phyloP scores from a whole-genome alignment of 2,329 filamentous ascomycete species.

The Fonsecaea monophora region DNA sequence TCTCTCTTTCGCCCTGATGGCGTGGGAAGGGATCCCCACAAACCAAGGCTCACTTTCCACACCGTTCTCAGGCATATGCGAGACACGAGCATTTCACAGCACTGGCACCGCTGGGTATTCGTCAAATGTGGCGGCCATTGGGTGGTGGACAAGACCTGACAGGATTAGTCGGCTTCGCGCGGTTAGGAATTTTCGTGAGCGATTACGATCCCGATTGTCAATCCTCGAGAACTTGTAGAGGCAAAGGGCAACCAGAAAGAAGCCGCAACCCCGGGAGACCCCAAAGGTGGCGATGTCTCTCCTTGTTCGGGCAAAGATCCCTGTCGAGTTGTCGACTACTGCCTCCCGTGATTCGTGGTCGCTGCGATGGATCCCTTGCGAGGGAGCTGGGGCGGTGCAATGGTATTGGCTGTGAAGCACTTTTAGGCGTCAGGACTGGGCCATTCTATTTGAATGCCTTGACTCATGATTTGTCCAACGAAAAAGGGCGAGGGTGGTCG shows the following conservation, averaged over 20 bases:
- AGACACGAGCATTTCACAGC: conserved; percentile 28
- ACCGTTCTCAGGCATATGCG: conserved; percentile 27
- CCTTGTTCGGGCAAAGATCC: conserved; percentile 17
- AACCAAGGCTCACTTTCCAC: conserved; percentile 7
- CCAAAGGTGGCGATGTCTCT: conserved; percentile 27
- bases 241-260: conserved; percentile 7
- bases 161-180: conserved; percentile 26
- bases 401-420: conserved; percentile 29
- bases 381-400: conserved; percentile 21
- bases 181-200: conserved; percentile 11
- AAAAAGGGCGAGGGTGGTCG: conserved; percentile 18
- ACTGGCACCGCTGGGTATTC: conserved; percentile 7
- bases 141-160: conserved; percentile 9
- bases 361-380: conserved; percentile 22
- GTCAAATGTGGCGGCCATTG: conserved; percentile 10
- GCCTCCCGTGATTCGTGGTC: conserved; percentile 32
- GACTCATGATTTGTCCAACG: conserved; percentile 25
- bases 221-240: conserved; percentile 7
- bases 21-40: conserved; percentile 1
- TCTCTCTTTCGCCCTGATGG: conserved; percentile 1
- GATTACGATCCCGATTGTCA: conserved; percentile 32
- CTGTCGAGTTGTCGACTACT: conserved; percentile 13
- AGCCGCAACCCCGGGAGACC: conserved; percentile 8
- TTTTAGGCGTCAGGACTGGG: conserved; percentile 28
- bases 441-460: conserved; percentile 24